Percentiles rank a stretch among this genome's conserved stretches.
Conservation (phyloP, 352 stramenopile species). For the Phytophthora cryptogea region DNA sequence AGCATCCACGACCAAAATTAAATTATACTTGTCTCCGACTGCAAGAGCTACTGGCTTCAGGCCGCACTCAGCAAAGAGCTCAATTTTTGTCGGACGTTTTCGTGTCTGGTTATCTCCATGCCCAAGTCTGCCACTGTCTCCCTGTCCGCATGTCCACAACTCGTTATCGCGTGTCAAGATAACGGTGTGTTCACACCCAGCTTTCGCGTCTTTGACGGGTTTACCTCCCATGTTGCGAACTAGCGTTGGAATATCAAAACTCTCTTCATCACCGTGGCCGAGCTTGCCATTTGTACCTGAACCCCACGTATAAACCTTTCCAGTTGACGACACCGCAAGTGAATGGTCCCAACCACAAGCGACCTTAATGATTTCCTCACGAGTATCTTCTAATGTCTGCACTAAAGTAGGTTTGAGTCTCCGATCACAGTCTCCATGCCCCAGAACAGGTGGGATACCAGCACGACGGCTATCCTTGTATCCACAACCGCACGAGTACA, state of each 20-base stretch:
- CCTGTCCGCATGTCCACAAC: slow-evolving; percentile 82
- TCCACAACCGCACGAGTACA: slow-evolving; percentile 78
- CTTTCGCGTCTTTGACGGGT: slow-evolving; percentile 68
- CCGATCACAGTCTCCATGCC: slow-evolving; percentile 72
- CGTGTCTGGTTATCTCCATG: slow-evolving; percentile 69
- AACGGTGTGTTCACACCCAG: slow-evolving; percentile 81
- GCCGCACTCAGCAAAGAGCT: slow-evolving; percentile 52
- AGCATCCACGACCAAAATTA: slow-evolving; percentile 67
- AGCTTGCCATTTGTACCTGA: slow-evolving; percentile 84
- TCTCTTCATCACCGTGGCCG: slow-evolving; percentile 84
- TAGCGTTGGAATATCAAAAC: slow-evolving; percentile 60
- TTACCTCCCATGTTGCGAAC: slow-evolving; percentile 55
- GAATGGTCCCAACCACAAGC: slow-evolving; percentile 87
- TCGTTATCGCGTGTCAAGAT: slow-evolving; percentile 62
- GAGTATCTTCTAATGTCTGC: slow-evolving; percentile 50
- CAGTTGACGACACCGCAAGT: slow-evolving; percentile 60
- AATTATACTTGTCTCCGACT: slow-evolving; percentile 88
- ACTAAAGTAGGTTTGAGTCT: slow-evolving; percentile 63
- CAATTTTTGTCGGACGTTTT: slow-evolving; percentile 64
- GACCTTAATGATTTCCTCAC: slow-evolving; percentile 66
- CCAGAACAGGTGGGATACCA: slow-evolving; percentile 80
- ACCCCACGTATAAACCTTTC: slow-evolving; percentile 77
- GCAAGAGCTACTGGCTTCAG: slow-evolving; percentile 74
- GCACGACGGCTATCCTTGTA: slow-evolving; percentile 87
- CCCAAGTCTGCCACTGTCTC: slow-evolving; percentile 78